Base-by-base conservation (phyloP, 2,329 filamentous ascomycete species). In the Exophiala oligosperma region DNA sequence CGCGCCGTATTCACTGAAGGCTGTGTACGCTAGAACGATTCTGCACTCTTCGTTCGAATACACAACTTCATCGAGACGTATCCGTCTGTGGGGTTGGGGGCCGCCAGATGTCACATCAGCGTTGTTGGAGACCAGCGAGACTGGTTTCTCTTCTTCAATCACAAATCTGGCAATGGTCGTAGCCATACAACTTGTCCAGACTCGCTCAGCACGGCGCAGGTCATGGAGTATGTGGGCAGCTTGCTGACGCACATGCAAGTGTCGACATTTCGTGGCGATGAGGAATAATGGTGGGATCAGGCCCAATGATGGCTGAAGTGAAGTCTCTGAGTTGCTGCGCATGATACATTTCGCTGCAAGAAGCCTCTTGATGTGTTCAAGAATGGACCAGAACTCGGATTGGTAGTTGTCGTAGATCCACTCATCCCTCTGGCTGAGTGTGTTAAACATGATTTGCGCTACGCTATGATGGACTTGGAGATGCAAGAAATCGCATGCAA, bases 391-490 rank as follows among this genome's bases (percentile, higher is more conserved):
- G 14, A 37, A 37, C 7, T 37, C 35, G 8, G 35, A 4, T 11
- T 35, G 47, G 35, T 29, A 49, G 9, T 8, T 17, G 21, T 49
- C 47, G 24, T 49, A 49, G 1, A 28, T 49, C 26, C 26, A 49
- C 21, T 49, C 47, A 17, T 49, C 26, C 11, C 32, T 12, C 14
- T 32, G 26, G 6, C 47, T 28, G 24, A 49, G 14, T 12, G 47
- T 49, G 47, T 49, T 21, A 28, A 49, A 49, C 47, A 49, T 35
- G 21, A 49, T 49, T 9, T 32, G 47, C 24, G 47, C 47, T 11
- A 49, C 47, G 14, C 21, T 23, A 17, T 49, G 47, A 32, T 49
- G 47, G 47, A 49, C 47, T 17, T 49, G 47, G 23, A 49, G 47
- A 17, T 29, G 47, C 32, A n/a, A 14, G 21, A 29, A 35, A 17